Evolutionary conservation across 2,329 filamentous ascomycete genomes (phyloP), one percentile per base, ranked within the genome.

Genomic region (Penicillium sp.): DNA sequence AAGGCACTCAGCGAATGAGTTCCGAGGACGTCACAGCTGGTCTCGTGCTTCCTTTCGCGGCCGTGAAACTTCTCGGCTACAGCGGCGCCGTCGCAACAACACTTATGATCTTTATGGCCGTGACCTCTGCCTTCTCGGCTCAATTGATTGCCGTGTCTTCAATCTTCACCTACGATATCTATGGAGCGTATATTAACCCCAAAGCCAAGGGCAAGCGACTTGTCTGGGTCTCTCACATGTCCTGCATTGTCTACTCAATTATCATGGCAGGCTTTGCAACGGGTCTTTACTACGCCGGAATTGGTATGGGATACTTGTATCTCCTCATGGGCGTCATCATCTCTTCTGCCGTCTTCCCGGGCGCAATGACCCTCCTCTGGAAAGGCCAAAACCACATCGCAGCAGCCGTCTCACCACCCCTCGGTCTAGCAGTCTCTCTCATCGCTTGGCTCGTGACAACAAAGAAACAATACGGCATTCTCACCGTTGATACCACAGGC

Each of bases 261-360:
- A 80, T 89, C 63, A 93, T 96, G 78, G 89, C 90, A 13, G 83
- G 79, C 1, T 90, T 95, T 72, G 87, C 87, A 0, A 89, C 90
- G 0, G 90, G 89, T 0, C 82, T 94, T 0, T 84, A 78, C 70
- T 88, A 89, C 58, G 86, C 84, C 2, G 87, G 88, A 18, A 88
- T 96, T 56, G 88, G 84, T 10, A 94, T 96, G 89, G 92, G 91
- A 10, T 95, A 92, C 66, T 79, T 95, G 3, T 95, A 95, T 67
- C 78, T 96, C 1, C 83, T 96, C 68, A 96, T 96, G 92, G 92
- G 92, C 7, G 89, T 92, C 47, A 90, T 96, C 65, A 94, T 96
- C 67, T 91, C 88, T 0, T 85, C 89, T 0, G 92, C 90, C 3
- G 91, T 96, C 3, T 81, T 96, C 11, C 92, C 92, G 0, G 89